Percentiles rank a stretch among this genome's conserved stretches.
These are phyloP conservation scores for Brassica hybrid DNA, from an alignment of 441 rosid species.

Conservation along the genomic window DNA sequence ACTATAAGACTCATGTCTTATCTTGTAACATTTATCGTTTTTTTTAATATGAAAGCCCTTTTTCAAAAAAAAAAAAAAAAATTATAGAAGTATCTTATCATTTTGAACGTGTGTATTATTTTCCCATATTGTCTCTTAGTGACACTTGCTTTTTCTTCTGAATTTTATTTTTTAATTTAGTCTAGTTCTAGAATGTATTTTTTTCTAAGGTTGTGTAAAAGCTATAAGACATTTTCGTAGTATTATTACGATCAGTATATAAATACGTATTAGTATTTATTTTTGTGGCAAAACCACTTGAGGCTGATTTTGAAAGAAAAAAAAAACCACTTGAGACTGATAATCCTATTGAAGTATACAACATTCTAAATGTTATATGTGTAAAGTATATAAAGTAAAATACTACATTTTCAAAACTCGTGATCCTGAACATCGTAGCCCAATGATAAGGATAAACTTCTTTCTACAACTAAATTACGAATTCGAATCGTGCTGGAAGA, in stretches of 20 bases:
- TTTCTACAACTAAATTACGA: too few species aligned
- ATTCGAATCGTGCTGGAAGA: too few species aligned
- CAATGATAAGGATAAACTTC: too few species aligned
- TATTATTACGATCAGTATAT: not conserved
- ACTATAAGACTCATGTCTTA: too few species aligned
- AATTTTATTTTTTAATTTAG: not conserved
- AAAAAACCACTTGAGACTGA: not conserved
- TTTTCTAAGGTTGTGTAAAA: not conserved
- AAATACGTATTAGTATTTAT: not conserved
- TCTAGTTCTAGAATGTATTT: not conserved
- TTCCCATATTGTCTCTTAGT: not conserved
- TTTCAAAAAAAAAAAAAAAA: too few species aligned
- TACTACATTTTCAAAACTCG: not conserved
- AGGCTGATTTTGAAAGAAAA: too few species aligned
- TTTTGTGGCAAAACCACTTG: too few species aligned
- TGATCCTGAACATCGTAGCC: not conserved
- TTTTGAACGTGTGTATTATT: not conserved
- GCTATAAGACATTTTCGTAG: not conserved
- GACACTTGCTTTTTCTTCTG: not conserved
- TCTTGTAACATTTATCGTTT: too few species aligned
- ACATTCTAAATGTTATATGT: not conserved
- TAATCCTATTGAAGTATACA: not conserved
- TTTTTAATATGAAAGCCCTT: too few species aligned
- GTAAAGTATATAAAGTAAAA: not conserved
- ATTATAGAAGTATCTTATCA: not conserved